Percentiles rank a stretch among this genome's conserved stretches.
phyloP scores from a whole-genome alignment of 345 rosid genomes.

The Salix arbutifolia region DNA sequence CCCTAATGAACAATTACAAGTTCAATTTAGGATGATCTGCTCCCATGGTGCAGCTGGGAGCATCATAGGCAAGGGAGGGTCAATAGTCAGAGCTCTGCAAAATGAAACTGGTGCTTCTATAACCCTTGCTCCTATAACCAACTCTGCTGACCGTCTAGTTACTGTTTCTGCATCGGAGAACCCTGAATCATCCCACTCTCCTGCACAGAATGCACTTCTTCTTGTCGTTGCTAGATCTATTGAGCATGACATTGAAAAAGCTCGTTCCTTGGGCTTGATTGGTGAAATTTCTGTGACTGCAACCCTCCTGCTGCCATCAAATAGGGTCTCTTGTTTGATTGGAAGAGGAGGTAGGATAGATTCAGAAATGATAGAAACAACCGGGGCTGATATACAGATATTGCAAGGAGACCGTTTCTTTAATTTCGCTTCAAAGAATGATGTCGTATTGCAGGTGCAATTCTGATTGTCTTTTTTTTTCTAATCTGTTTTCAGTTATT shows the following conservation, averaged over 20 bases:
- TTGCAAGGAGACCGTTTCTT: conserved; percentile 27
- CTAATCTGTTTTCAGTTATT: not conserved
- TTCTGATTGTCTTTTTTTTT: not conserved
- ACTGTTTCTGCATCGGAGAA: conserved; percentile 26
- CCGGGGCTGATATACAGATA: conserved; percentile 42
- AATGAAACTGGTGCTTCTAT: conserved; percentile 63
- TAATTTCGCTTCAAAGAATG: conserved; percentile 33
- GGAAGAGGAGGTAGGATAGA: conserved; percentile 23
- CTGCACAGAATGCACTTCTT: conserved; percentile 54
- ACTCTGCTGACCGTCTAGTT: conserved; percentile 9
- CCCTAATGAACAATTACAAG: conserved; percentile 22
- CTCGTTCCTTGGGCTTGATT: conserved; percentile 23
- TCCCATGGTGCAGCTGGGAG: conserved; percentile 50
- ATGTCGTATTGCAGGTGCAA: conserved; percentile 51
- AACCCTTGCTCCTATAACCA: conserved; percentile 13
- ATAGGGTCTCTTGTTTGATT: conserved; percentile 21
- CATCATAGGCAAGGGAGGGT: conserved; percentile 64
- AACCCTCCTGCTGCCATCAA: conserved; percentile 46
- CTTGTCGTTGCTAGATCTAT: conserved; percentile 57
- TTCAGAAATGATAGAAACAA: conserved; percentile 28
- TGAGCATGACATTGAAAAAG: conserved; percentile 44
- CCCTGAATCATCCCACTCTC: conserved; percentile 46
- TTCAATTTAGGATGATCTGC: conserved; percentile 51
- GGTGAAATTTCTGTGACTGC: conserved; percentile 39
- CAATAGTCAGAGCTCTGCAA: conserved; percentile 48